Evolutionary conservation across 257 asterid species (phyloP).

Genomic region (Voacanga thouarsii): DNA sequence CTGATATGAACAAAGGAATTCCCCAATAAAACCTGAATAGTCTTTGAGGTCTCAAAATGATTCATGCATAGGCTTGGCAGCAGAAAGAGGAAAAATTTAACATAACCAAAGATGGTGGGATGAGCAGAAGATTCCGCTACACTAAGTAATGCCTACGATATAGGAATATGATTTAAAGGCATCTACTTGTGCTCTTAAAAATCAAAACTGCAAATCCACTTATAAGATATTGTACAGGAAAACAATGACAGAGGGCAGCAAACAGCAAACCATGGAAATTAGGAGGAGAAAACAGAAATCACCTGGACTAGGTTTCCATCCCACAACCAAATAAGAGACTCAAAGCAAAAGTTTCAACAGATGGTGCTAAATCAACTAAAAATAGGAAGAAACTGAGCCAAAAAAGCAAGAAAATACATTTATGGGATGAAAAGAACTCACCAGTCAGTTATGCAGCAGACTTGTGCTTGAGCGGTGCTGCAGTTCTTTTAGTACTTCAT

Average conservation of each 20-base stretch:
- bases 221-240: not conserved
- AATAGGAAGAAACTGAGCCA: not conserved
- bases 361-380: not conserved
- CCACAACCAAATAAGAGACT: not conserved
- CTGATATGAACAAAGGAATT: not conserved
- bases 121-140: not conserved
- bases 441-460: slow-evolving; percentile 1
- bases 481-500: slow-evolving; percentile 13
- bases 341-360: not conserved
- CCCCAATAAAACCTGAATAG: not conserved
- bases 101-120: not conserved
- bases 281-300: not conserved
- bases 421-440: not conserved
- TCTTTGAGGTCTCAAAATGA: not conserved
- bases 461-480: slow-evolving; percentile 20
- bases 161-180: not conserved
- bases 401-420: not conserved
- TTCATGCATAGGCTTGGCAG: not conserved
- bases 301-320: not conserved
- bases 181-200: not conserved
- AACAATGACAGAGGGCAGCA: not conserved
- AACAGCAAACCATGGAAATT: not conserved
- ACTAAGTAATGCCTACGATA: not conserved
- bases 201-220: not conserved
- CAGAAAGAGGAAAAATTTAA: not conserved